A percentile compares a stretch with the other conserved stretches of the same genome.
phyloP scores from a whole-genome alignment of 1,284 basidiomycete genomes.

The Microstroma glucosiphilum region DNA sequence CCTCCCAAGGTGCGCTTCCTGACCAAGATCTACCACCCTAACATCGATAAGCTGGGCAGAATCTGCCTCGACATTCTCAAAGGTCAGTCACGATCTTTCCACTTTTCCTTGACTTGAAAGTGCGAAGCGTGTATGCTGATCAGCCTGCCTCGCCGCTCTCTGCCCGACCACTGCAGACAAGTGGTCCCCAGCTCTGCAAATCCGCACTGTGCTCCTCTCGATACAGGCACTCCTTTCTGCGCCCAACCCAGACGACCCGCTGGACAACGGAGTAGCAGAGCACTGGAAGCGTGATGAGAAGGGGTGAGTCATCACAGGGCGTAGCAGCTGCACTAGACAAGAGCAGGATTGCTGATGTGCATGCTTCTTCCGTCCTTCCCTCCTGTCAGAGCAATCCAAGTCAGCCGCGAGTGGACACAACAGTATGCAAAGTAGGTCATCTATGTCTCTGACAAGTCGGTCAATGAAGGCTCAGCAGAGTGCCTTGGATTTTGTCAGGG shows the following conservation, averaged over 20 bases:
- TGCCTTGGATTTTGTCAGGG: too few species aligned
- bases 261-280: constrained; percentile 85
- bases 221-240: constrained; percentile 91
- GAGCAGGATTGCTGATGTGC: neutral
- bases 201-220: constrained; percentile 91
- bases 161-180: constrained; percentile 64
- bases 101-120: neutral
- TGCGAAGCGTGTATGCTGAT: neutral
- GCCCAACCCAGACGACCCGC: constrained; percentile 97
- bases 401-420: constrained; percentile 6
- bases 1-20: constrained; percentile 97
- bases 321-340: neutral
- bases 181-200: constrained; percentile 97
- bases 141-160: neutral
- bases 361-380: neutral
- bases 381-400: constrained; percentile 3
- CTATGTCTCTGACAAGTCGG: too few species aligned
- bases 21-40: constrained; percentile 99
- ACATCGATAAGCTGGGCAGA: constrained; percentile 96
- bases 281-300: constrained; percentile 97
- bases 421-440: constrained; percentile 6
- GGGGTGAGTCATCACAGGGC: constrained; percentile 60
- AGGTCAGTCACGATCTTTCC: constrained; percentile 54
- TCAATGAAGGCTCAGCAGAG: too few species aligned
- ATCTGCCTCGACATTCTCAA: constrained; percentile 98